Evolutionary conservation across 2,329 filamentous ascomycete species (phyloP), one percentile per base, ranked within the genome.

Genomic region (Colletotrichum tanaceti): DNA sequence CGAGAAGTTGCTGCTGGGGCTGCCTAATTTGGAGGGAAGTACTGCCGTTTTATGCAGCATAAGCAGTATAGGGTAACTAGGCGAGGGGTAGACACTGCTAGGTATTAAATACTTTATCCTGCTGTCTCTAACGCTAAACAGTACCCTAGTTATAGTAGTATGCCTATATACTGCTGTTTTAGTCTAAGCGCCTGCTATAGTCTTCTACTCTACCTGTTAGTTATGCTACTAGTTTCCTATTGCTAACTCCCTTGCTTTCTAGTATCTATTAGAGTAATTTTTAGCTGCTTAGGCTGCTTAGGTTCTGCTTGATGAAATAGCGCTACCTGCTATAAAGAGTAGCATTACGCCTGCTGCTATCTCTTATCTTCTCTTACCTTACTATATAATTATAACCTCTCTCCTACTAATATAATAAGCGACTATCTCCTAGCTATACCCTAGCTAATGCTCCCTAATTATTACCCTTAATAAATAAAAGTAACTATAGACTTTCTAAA

Each of bases 401-500:
- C 41, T 53, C 35, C 28, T 54, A 1, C 18, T 16, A 22, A 53
- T 55, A 2, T n/a, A n/a, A 58, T 28, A n/a, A 39, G n/a, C 7
- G 7, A 35, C 41, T 16, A 39, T 50, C 35, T 49, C 14, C 32
- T 10, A 50, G n/a, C 35, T 11, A 50, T 60, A 14, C 9, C 47
- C 5, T 1, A 18, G 38, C 38, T 18, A 14, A 54, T 22, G 32
- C 58, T 22, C 58, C 35, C 43, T 11, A 24, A 50, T 52, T 20
- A 22, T 35, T 20, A 10, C 49, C 32, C 46, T 59, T 11, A 18
- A 63, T 32, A 65, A 63, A 35, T 41, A 63, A 50, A 60, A 18
- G 20, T 5, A 35, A 50, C n/a, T 53, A 41, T 55, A 18, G 62
- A 70, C 46, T 72, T 72, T 59, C 58, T 72, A 20, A 49, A 66